Evolutionary conservation across 345 rosid species (phyloP), one percentile per base, ranked within the genome.

Genomic region (Microcos paniculata): DNA sequence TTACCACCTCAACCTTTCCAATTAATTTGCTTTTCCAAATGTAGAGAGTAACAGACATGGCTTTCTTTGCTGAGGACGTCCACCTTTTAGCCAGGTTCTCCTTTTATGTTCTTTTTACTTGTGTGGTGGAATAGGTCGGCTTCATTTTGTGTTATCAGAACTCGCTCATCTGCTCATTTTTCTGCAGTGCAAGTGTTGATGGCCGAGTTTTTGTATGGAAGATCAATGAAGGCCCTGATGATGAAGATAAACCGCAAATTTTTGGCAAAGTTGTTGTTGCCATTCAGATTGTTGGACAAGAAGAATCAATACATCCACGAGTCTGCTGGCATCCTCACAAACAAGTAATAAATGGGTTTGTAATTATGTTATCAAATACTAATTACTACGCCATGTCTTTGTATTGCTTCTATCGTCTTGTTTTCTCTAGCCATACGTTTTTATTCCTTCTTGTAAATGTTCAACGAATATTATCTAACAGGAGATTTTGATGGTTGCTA

Each of bases 21-120:
- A 8, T 46, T 16, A 14, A 19, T 31, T 70, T n/a, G 46, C 61
- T 11, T 74, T 21, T 73, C 12, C 56, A 28, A 45, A 19, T 59
- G 57, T 46, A 73, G 70, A 74, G 77, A 33, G 77, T 74, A 31
- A 74, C 78, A 15, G 72, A 91, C 80, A 91, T 90, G 96, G 90
- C 88, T n/a, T 91, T 91, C 84, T 91, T 91, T 45, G 91, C 94
- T 4, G 94, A 91, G 81, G 96, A 91, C 87, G 96, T 91, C 80
- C 94, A 91, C 81, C 89, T 90, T 68, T 76, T 91, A 77, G 94
- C 96, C 52, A 91, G 94, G 96, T 91, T 83, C 40, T 52, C 48
- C 58, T 35, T 35, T 35, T 35, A 4, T 35, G 40, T 35, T 2
- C 40, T 71, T 77, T 65, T 21, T 43, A 14, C 11, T 8, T 15